These are phyloP conservation scores for Clathrospora elynae DNA, from an alignment of 2,329 filamentous ascomycete genomes.

Conservation along the genomic window DNA sequence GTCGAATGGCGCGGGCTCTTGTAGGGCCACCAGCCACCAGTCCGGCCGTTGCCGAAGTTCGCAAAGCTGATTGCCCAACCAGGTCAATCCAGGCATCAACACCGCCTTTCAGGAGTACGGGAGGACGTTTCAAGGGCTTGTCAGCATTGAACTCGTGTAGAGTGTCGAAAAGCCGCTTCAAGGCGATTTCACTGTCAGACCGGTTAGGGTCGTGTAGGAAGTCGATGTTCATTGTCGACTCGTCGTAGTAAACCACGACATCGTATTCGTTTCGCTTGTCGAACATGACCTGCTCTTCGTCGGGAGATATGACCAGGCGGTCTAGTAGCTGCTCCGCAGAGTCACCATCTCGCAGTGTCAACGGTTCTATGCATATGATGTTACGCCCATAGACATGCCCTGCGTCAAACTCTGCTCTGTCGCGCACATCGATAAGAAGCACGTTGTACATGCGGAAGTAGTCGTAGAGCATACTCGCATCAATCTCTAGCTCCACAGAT, in stretches of 20 bases:
- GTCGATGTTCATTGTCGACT: slow-evolving; percentile 63
- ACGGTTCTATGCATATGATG: slow-evolving; percentile 88
- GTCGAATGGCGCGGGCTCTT: slow-evolving; percentile 56
- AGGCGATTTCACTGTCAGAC: slow-evolving; percentile 53
- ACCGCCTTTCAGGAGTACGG: slow-evolving; percentile 80
- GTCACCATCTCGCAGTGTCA: slow-evolving; percentile 70
- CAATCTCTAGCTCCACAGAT: slow-evolving; percentile 65
- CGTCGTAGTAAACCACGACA: slow-evolving; percentile 88
- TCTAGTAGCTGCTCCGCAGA: slow-evolving; percentile 69
- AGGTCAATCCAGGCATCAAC: slow-evolving; percentile 84
- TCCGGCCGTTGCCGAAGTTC: slow-evolving; percentile 61
- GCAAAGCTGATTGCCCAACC: slow-evolving; percentile 71
- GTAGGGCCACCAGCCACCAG: slow-evolving; percentile 54
- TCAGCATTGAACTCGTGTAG: slow-evolving; percentile 82
- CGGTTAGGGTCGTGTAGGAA: slow-evolving; percentile 59
- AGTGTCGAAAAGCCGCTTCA: slow-evolving; percentile 77
- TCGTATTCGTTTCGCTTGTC: slow-evolving; percentile 76
- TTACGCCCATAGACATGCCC: slow-evolving; percentile 86
- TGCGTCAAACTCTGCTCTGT: slow-evolving; percentile 78
- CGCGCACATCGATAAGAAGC: slow-evolving; percentile 83
- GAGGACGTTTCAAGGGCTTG: slow-evolving; percentile 72
- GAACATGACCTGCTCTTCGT: slow-evolving; percentile 77
- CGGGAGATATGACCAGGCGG: slow-evolving; percentile 71
- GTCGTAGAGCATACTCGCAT: slow-evolving; percentile 70
- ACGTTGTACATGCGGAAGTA: slow-evolving; percentile 71